These are phyloP conservation scores for Beta vulgaris DNA, from an alignment of 148 eudicot genomes.

Conservation along the genomic window DNA sequence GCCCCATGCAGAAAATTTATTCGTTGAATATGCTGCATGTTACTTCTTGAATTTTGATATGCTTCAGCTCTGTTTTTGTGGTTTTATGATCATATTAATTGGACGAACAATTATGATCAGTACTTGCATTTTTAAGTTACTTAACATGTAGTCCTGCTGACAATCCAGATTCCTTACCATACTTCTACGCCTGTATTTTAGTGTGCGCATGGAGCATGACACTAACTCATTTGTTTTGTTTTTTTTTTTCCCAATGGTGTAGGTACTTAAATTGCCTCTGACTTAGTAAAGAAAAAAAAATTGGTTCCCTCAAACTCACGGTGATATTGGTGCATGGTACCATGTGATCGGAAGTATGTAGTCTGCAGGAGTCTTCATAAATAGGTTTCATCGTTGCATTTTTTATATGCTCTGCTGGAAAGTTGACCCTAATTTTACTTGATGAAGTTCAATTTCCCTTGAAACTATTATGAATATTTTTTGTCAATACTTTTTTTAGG, in stretches of 20 bases:
- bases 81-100: no score
- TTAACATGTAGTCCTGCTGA: neutral
- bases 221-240: neutral
- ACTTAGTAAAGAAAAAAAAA: neutral
- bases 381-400: conserved; percentile 11
- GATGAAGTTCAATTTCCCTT: neutral
- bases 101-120: no score
- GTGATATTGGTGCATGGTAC: conserved; percentile 19
- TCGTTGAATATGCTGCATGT: no score
- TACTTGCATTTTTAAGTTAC: no score
- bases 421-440: neutral
- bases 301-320: neutral
- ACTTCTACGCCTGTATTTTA: neutral
- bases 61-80: no score
- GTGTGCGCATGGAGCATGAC: neutral
- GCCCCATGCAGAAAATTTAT: no score
- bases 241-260: neutral
- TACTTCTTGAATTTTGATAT: no score
- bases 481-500: neutral
- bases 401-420: neutral
- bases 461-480: conserved; percentile 2
- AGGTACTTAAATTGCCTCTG: conserved; percentile 28
- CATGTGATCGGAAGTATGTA: conserved; percentile 7
- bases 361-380: conserved; percentile 11
- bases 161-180: neutral